phyloP scores from a whole-genome alignment of 305 asterid species.

The Nicotiana rustica region DNA sequence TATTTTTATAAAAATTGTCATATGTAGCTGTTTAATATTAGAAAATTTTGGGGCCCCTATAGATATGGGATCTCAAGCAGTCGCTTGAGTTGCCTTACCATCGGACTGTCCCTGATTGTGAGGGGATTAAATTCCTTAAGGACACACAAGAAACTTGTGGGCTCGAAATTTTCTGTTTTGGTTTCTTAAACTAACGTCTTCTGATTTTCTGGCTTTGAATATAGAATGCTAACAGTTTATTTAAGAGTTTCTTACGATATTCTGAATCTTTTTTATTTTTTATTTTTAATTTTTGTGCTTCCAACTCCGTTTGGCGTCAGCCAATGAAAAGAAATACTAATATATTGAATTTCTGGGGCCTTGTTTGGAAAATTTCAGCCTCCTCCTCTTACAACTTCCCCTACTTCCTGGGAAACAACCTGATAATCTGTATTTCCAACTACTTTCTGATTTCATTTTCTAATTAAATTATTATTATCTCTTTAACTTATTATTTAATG shows the following conservation, averaged over 20 bases:
- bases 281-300: neutral
- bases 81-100: too few relatives aligned
- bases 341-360: neutral
- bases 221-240: neutral
- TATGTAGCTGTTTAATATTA: too few relatives aligned
- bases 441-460: constrained; percentile 1
- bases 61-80: too few relatives aligned
- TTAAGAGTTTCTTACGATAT: neutral
- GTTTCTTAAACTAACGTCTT: too few relatives aligned
- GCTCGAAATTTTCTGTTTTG: too few relatives aligned
- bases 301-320: constrained; percentile 8
- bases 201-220: too few relatives aligned
- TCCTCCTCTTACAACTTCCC: too few relatives aligned
- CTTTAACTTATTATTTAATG: neutral
- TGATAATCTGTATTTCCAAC: constrained; percentile 11
- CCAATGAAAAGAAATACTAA: neutral
- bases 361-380: neutral
- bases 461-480: neutral
- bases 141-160: too few relatives aligned
- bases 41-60: too few relatives aligned
- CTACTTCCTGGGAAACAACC: neutral
- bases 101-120: too few relatives aligned
- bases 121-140: too few relatives aligned
- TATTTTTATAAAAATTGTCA: too few relatives aligned
- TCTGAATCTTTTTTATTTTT: neutral